phyloP scores from a whole-genome alignment of 148 eudicot species.

The Camellia sinensis region DNA sequence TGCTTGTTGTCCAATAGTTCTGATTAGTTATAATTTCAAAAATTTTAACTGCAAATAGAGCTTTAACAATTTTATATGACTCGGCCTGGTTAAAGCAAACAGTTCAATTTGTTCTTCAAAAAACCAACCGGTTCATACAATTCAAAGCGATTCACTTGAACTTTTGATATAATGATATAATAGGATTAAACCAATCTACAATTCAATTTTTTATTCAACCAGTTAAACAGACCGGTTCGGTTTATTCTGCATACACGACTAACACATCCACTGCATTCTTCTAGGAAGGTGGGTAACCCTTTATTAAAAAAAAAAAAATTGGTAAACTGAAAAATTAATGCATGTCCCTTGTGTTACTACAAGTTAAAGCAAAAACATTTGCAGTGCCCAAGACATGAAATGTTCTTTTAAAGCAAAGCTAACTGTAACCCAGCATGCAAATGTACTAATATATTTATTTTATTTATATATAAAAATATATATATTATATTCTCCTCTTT shows the following conservation, averaged over 20 bases:
- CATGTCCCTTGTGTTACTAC: constrained; percentile 23
- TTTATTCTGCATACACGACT: background rate
- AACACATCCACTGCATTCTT: constrained; percentile 7
- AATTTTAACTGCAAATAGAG: too few relatives aligned
- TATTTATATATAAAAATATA: background rate
- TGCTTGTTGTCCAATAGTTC: too few relatives aligned
- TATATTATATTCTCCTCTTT: constrained; percentile 3
- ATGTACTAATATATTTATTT: constrained; percentile 1
- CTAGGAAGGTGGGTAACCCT: constrained; percentile 21
- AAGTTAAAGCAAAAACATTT: constrained; percentile 31
- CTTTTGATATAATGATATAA: too few relatives aligned
- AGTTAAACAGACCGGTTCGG: too few relatives aligned
- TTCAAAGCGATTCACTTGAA: too few relatives aligned
- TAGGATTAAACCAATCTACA: too few relatives aligned
- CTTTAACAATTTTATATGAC: too few relatives aligned
- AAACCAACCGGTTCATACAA: too few relatives aligned
- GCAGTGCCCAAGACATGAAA: constrained; percentile 40
- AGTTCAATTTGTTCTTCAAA: too few relatives aligned
- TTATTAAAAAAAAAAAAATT: background rate
- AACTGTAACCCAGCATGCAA: constrained; percentile 35
- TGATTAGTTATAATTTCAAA: too few relatives aligned
- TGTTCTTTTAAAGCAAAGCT: constrained; percentile 47
- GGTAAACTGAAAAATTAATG: background rate
- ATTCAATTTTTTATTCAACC: too few relatives aligned
- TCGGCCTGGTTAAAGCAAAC: too few relatives aligned